Base-by-base conservation (phyloP, 306 rosid genomes). In the Cicer judaicum region DNA sequence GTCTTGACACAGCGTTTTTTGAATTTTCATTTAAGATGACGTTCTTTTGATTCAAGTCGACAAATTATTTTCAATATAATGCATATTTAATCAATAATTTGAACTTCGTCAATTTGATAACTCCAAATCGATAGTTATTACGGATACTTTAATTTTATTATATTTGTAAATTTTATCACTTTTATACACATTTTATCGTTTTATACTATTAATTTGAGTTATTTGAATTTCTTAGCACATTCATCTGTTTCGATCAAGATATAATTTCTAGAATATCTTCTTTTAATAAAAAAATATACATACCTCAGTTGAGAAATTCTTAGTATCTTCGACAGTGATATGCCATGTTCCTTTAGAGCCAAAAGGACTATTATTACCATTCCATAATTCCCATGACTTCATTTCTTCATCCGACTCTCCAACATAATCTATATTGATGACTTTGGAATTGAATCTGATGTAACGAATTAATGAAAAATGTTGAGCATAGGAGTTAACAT, bases 391-490 rank as follows among this genome's bases (percentile, higher is more conserved):
- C 68, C 68, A 63, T 63, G 48, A 63, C 8, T 63, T 40, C 48
- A 63, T 63, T 8, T 63, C 48, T 39, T 63, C 68, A 14, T 63
- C 0, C 18, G 72, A 74, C 36, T 77, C 84, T 5, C 83, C 87
- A 19, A 69, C 86, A 67, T 75, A 83, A 62, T 85, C 89, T 14
- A 85, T 68, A 21, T 62, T n/a, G 18, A 85, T 48, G 47, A 87
- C 83, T 77, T 53, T 81, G 10, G 85, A 81, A 76, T 83, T 83
- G 72, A 85, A 83, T 62, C 76, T 81, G 11, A 85, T 77, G 56
- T 41, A 66, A 41, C 78, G 81, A 60, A 81, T 9, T 7, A 88
- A 14, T 21, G 47, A 76, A 59, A 81, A 88, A 40, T 81, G 81
- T 18, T 76, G 2, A 66, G 92, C 85, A 44, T 85, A 88, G 1